Conservation (phyloP, 768 basidiomycete genomes). For the Hericium erinaceus region DNA sequence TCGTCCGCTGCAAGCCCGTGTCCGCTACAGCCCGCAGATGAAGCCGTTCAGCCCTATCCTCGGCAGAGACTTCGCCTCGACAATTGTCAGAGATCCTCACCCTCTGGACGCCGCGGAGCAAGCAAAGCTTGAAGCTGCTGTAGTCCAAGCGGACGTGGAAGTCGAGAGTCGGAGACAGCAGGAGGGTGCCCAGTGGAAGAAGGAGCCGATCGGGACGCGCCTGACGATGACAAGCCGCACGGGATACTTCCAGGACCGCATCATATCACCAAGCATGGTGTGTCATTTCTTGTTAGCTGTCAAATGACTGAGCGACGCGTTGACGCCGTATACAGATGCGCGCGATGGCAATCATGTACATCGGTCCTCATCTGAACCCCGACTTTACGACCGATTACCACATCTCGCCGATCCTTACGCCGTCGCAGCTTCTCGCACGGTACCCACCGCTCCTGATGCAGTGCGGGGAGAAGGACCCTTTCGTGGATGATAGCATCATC, state of each 20-base stretch:
- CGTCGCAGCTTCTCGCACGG: constrained; percentile 71
- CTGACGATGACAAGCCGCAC: constrained; percentile 93
- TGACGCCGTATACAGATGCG: constrained; percentile 62
- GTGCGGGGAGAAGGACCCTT: constrained; percentile 88
- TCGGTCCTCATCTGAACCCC: constrained; percentile 88
- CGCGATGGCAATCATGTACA: constrained; percentile 96
- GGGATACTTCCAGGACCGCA: constrained; percentile 88
- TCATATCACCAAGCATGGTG: constrained; percentile 95
- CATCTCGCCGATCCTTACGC: constrained; percentile 90
- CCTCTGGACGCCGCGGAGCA: constrained; percentile 5
- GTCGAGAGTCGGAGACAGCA: constrained; percentile 11
- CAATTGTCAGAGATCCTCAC: neutral
- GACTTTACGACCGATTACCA: constrained; percentile 94
- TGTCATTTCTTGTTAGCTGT: constrained; percentile 21
- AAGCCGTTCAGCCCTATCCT: constrained; percentile 1
- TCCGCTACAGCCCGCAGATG: constrained; percentile 21
- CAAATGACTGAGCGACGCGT: neutral
- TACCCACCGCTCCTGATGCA: constrained; percentile 93
- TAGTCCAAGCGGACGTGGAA: constrained; percentile 9
- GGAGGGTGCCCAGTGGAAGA: constrained; percentile 15
- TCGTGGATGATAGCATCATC: constrained; percentile 96
- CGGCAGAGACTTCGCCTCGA: neutral
- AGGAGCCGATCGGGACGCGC: constrained; percentile 66
- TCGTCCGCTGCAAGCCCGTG: constrained; percentile 64
- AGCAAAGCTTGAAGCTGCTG: constrained; percentile 8